These are phyloP conservation scores for Linnemannia exigua DNA, from an alignment of 192 early-diverging fungal genomes.

Conservation along the genomic window DNA sequence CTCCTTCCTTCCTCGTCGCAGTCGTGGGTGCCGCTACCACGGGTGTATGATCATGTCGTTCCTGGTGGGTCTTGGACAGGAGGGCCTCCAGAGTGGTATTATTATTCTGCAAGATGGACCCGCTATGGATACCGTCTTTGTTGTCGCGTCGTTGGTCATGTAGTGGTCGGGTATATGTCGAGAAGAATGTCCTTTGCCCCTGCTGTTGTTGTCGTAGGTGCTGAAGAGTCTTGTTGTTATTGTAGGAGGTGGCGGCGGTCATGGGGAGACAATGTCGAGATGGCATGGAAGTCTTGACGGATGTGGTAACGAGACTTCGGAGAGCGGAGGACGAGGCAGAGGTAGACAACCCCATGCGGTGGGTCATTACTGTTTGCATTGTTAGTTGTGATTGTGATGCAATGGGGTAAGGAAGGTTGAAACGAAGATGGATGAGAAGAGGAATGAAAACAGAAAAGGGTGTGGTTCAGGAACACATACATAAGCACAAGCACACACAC, in stretches of 20 bases:
- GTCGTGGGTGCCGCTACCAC: not conserved
- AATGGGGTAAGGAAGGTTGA: not conserved
- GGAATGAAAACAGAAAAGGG: not conserved
- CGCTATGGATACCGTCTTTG: not conserved
- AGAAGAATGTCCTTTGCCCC: not conserved
- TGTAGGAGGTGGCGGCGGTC: not conserved
- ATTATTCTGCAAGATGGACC: not conserved
- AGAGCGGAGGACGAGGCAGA: not conserved
- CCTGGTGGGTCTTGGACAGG: slow-evolving; percentile 24
- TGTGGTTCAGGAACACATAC: too few species aligned
- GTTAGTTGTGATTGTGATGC: not conserved
- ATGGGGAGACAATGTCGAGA: not conserved
- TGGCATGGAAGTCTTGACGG: not conserved
- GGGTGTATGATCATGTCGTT: not conserved
- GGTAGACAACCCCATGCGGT: not conserved
- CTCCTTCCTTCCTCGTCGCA: too few species aligned
- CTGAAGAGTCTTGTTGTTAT: not conserved
- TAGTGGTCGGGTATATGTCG: not conserved
- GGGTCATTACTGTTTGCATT: not conserved
- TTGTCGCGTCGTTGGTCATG: not conserved
- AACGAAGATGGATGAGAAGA: not conserved
- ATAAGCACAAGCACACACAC: too few species aligned
- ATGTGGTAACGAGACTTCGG: not conserved
- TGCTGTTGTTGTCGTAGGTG: not conserved
- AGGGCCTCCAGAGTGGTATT: slow-evolving; percentile 11